These are phyloP conservation scores for Albugo candida DNA, from an alignment of 352 stramenopile genomes.

Conservation along the genomic window DNA sequence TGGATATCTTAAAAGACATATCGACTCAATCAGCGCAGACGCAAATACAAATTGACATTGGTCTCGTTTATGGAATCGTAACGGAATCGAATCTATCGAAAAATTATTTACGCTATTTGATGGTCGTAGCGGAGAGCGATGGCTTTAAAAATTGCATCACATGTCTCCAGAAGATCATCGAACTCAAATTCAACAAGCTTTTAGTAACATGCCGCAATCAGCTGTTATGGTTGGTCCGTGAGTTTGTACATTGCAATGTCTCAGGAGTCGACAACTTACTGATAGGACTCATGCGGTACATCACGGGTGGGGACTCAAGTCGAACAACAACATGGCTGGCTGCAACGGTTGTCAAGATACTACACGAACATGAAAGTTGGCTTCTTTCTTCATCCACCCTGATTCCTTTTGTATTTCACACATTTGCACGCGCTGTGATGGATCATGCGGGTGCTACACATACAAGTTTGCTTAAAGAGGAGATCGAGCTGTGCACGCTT, in stretches of 20 bases:
- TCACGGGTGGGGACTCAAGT: slow-evolving; percentile 39
- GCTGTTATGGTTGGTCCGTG: slow-evolving; percentile 56
- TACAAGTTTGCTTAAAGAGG: slow-evolving; percentile 45
- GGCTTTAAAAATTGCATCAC: slow-evolving; percentile 62
- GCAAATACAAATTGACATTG: slow-evolving; percentile 60
- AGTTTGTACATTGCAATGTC: slow-evolving; percentile 55
- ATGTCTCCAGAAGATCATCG: slow-evolving; percentile 64
- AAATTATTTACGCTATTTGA: slow-evolving; percentile 59
- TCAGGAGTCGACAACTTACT: slow-evolving; percentile 55
- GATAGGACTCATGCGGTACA: slow-evolving; percentile 49
- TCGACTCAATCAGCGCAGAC: slow-evolving; percentile 13
- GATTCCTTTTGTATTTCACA: slow-evolving; percentile 69
- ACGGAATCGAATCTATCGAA: slow-evolving; percentile 52
- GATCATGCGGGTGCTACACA: slow-evolving; percentile 34
- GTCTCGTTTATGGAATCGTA: slow-evolving; percentile 53
- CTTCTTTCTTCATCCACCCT: slow-evolving; percentile 45
- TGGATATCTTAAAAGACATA: slow-evolving; percentile 44
- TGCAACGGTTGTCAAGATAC: slow-evolving; percentile 52
- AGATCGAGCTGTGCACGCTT: slow-evolving; percentile 54
- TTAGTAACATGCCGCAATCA: slow-evolving; percentile 53
- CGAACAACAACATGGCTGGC: slow-evolving; percentile 59
- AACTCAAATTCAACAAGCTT: slow-evolving; percentile 65
- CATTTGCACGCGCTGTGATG: slow-evolving; percentile 45
- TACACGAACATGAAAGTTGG: slow-evolving; percentile 64
- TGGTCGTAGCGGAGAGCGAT: slow-evolving; percentile 23